Conservation (phyloP, 345 rosid genomes). For the Arabidopsis suecica region DNA sequence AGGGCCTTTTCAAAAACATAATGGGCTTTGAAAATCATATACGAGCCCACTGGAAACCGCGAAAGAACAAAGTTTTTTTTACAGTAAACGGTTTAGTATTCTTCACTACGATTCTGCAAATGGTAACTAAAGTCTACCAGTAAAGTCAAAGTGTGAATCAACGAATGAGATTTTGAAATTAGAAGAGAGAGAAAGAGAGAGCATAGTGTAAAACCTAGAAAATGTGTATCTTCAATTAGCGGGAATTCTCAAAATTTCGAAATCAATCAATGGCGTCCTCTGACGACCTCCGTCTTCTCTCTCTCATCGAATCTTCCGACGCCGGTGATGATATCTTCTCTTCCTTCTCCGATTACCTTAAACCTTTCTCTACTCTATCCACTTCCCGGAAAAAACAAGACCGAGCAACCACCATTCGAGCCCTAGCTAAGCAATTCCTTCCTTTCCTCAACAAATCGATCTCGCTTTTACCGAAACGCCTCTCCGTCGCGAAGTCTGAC, state of each 20-base stretch:
- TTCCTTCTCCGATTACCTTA: conserved; percentile 63
- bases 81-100: background rate
- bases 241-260: conserved; percentile 41
- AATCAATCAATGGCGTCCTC: conserved; percentile 61
- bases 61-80: background rate
- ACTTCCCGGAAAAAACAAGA: conserved; percentile 41
- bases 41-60: background rate
- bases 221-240: conserved; percentile 23
- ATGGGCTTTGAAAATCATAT: background rate
- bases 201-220: conserved; percentile 22
- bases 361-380: conserved; percentile 51
- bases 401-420: conserved; percentile 49
- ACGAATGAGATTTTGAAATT: background rate
- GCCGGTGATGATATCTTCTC: conserved; percentile 49
- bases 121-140: background rate
- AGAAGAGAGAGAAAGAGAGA: conserved; percentile 1
- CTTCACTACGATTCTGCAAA: conserved; percentile 10
- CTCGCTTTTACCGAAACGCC: conserved; percentile 73
- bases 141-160: conserved; percentile 19
- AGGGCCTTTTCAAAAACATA: background rate
- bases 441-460: conserved; percentile 76
- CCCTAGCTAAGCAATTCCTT: conserved; percentile 76
- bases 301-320: conserved; percentile 53
- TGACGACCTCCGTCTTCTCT: conserved; percentile 55
- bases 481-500: conserved; percentile 43